A percentile compares a stretch with the other conserved stretches of the same genome.
Conservation (phyloP, 805 yeast species). For the Wickerhamomyces chaumierensis region DNA sequence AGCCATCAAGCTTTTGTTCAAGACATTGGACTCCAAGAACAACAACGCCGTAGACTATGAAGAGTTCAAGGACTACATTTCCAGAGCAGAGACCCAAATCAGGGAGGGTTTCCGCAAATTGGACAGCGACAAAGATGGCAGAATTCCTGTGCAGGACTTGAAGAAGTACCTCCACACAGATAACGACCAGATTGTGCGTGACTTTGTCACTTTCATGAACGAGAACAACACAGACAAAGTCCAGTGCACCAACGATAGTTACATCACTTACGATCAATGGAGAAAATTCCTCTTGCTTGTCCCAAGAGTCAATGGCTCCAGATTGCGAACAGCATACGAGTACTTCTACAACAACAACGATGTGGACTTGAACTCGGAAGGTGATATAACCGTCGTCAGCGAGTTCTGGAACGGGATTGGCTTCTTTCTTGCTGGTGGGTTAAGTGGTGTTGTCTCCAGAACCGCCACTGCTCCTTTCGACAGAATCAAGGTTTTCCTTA, state of each 20-base stretch:
- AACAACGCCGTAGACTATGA: slow-evolving; percentile 49
- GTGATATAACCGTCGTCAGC: slow-evolving; percentile 77
- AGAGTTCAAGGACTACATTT: slow-evolving; percentile 56
- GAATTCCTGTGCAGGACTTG: slow-evolving; percentile 53
- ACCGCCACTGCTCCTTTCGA: slow-evolving; percentile 97
- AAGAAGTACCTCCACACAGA: slow-evolving; percentile 50
- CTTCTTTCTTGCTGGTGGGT: slow-evolving; percentile 87
- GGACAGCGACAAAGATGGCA: slow-evolving; percentile 68
- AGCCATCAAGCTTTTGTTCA: slow-evolving; percentile 46
- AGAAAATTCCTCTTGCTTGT: slow-evolving; percentile 71
- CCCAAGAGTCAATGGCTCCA: slow-evolving; percentile 69
- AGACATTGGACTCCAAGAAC: slow-evolving; percentile 44
- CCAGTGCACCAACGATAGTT: slow-evolving; percentile 40
- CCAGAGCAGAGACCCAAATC: slow-evolving; percentile 61
- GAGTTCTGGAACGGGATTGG: slow-evolving; percentile 80
- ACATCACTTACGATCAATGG: slow-evolving; percentile 77
- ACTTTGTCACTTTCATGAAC: slow-evolving; percentile 34
- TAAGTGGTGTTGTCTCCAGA: slow-evolving; percentile 91
- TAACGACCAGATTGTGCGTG: slow-evolving; percentile 42
- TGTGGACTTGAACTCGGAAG: slow-evolving; percentile 81
- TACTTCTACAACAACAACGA: slow-evolving; percentile 66
- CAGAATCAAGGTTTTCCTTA: slow-evolving; percentile 83
- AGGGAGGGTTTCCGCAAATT: slow-evolving; percentile 53
- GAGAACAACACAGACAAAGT: slow-evolving; percentile 3
- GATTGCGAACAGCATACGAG: slow-evolving; percentile 70